Conservation (phyloP, 257 asterid species). For the Solanum microdontum region DNA sequence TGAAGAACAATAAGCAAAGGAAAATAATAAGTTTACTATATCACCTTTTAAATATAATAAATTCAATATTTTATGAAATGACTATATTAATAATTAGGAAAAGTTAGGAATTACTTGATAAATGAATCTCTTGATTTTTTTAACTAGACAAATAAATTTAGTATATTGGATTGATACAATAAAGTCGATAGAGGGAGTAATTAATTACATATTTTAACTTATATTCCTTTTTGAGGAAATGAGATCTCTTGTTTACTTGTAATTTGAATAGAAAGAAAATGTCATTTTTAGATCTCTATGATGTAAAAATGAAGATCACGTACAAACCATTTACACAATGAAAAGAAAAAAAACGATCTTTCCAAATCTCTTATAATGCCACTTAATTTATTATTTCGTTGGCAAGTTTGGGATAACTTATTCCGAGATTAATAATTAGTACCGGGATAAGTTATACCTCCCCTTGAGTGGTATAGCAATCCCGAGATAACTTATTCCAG, state of each 20-base stretch:
- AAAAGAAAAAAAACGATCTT: too few species aligned
- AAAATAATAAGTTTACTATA: background rate
- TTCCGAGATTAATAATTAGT: too few species aligned
- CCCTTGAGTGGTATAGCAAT: fast-evolving
- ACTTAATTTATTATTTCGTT: too few species aligned
- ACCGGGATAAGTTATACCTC: too few species aligned
- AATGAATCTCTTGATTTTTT: background rate
- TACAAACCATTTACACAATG: background rate
- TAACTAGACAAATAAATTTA: background rate
- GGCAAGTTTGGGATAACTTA: too few species aligned
- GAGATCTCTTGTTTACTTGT: background rate
- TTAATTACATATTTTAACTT: background rate
- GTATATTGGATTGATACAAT: background rate
- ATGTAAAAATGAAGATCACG: background rate
- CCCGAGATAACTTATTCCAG: background rate
- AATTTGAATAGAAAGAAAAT: background rate
- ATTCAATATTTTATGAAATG: background rate
- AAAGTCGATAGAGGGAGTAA: background rate
- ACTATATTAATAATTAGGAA: background rate
- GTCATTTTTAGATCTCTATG: background rate
- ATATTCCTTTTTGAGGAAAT: background rate
- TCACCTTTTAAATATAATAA: background rate
- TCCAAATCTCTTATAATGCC: fast-evolving
- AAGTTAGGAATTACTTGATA: background rate
- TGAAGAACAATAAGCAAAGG: background rate